Evolutionary conservation across 2,329 filamentous ascomycete species (phyloP), one percentile per base, ranked within the genome.

Genomic region (Alternaria arborescens): DNA sequence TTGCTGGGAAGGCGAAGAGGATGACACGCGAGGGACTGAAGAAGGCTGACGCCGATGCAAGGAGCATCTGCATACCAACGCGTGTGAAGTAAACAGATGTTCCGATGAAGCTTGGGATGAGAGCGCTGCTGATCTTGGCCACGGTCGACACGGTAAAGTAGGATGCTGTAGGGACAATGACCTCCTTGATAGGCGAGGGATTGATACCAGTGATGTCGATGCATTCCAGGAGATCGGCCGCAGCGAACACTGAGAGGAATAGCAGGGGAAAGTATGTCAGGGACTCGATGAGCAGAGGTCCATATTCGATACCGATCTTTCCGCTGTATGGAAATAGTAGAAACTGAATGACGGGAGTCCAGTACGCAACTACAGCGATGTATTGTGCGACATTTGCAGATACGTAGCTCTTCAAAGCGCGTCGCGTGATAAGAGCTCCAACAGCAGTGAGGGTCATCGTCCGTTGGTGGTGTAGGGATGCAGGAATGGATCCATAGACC

Each of bases 401-500:
- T 38, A 73, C 83, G 79, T 78, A 88, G 60, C 70, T 77, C 60
- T 78, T 80, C 38, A 91, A 73, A 12, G 84, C 80, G 48, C 89
- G 75, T 73, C 91, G 91, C 26, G 85, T 84, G 8, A 91, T 85
- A 86, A 92, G 92, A 34, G 92, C 93, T 16, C 88, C 77, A 63
- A 93, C 89, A 62, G 88, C 87, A 28, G 87, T 88, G 4, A 86
- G 81, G 69, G 88, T 88, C 64, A 93, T 61, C 88, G 84, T 73
- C 86, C 75, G 86, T 52, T 84, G 81, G 76, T 97, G 94, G 77
- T 89, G 91, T 66, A 90, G 83, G 1, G 87, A 85, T 1, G 93
- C 84, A 1, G 94, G 91, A 38, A 97, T 91, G 16, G 89, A 88
- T 53, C 95, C 95, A 78, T 96, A 98, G 11, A 96, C 91, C 2